These are phyloP conservation scores for Sporothrix dimorphospora DNA, from an alignment of 2,329 filamentous ascomycete species.

Conservation along the genomic window DNA sequence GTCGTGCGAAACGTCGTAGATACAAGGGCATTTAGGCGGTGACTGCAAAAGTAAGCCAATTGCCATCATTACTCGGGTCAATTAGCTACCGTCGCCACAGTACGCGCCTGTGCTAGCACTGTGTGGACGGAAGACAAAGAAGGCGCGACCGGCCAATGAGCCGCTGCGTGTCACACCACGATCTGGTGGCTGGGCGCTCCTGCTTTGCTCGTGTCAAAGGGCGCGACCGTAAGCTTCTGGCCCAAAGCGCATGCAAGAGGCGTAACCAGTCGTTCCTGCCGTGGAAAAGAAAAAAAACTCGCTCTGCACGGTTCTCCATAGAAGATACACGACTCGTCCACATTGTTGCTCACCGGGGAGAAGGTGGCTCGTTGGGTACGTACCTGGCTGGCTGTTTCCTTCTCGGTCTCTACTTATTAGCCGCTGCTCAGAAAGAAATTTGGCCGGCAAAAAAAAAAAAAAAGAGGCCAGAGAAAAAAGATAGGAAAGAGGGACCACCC, in stretches of 20 bases:
- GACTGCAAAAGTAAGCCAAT: not conserved
- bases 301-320: not conserved
- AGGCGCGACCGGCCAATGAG: not conserved
- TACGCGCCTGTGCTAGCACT: slow-evolving; percentile 1
- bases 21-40: not conserved
- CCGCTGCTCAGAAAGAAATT: not conserved
- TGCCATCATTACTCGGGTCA: no score
- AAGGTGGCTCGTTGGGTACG: slow-evolving; percentile 8
- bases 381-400: not conserved
- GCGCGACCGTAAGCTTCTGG: not conserved
- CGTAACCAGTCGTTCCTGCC: not conserved
- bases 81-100: not conserved
- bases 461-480: not conserved
- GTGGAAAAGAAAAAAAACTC: not conserved
- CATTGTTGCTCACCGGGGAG: not conserved
- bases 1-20: no score
- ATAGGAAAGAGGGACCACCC: not conserved
- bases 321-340: not conserved
- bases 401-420: not conserved
- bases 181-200: slow-evolving; percentile 2
- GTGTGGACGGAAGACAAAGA: not conserved
- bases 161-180: slow-evolving; percentile 14
- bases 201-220: slow-evolving; percentile 23
- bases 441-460: slow-evolving; percentile 23
- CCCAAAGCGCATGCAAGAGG: slow-evolving; percentile 1